Evolutionary conservation across 345 rosid genomes (phyloP), one percentile per base, ranked within the genome.

Genomic region (Populus tremula): DNA sequence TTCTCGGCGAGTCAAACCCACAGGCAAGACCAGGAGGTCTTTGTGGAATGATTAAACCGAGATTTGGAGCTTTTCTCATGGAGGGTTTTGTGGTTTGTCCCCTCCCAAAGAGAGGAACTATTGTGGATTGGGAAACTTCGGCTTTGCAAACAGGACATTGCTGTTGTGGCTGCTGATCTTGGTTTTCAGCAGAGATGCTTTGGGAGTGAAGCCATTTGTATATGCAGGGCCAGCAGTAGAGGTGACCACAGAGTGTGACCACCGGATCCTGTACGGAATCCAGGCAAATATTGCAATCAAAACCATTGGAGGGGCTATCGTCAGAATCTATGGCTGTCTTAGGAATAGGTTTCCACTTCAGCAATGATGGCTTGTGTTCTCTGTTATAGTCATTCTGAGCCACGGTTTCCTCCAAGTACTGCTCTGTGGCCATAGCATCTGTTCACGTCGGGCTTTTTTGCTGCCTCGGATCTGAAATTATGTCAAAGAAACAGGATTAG

Each of bases 141-240:
- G 98, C 82, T 85, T 90, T 93, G 87, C 99, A 96, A 62, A 93
- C 98, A 27, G 99, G 99, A 72, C 99, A 96, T n/a, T 87, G 89
- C 41, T 76, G 84, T 56, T 78, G 87, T 65, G 83, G 91, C 45
- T 83, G 79, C 70, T 80, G 74, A 64, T 84, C 85, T 27, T 82
- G 77, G 21, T 86, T 82, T 29, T 87, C 82, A 0, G 81, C 10
- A 2, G 88, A 80, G 33, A 74, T 64, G 68, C 75, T 79, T 54
- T 83, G 89, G 35, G 82, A 80, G 84, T 91, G 77, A 75, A 93
- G 94, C 99, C 99, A 95, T 79, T 82, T 90, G 90, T 96, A 92
- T 45, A 93, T 89, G 73, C 99, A 96, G 13, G 97, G 97, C 98
- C 98, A 96, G 78, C 99, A 96, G 79, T 85, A 96, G 71, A 96